Conservation (phyloP, 352 stramenopile genomes). For the Pythium monospermum region DNA sequence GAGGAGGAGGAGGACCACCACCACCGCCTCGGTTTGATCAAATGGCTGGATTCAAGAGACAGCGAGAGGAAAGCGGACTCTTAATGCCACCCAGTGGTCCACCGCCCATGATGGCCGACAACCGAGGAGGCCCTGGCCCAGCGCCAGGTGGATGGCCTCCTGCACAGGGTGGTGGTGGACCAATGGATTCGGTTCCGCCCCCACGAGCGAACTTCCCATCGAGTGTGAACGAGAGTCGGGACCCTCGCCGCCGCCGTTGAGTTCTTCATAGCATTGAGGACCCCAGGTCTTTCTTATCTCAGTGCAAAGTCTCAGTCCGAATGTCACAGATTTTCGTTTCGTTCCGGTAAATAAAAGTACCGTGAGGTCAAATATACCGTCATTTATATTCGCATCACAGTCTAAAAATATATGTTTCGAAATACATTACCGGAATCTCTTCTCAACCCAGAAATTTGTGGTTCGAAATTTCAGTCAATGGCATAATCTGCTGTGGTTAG, state of each 20-base stretch:
- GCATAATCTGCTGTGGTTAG: too few species aligned
- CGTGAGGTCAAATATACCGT: too few species aligned
- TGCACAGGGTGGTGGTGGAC: not conserved
- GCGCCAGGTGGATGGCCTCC: constrained; percentile 13
- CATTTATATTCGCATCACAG: too few species aligned
- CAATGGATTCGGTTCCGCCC: not conserved
- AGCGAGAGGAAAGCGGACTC: constrained; percentile 12
- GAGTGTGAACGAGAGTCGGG: constrained; percentile 25
- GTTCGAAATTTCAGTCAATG: too few species aligned
- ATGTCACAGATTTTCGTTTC: too few species aligned
- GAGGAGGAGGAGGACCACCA: too few species aligned
- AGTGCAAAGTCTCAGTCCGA: too few species aligned
- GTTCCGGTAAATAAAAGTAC: too few species aligned
- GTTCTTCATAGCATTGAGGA: constrained; percentile 1
- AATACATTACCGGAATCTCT: too few species aligned
- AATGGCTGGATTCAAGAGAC: constrained; percentile 20
- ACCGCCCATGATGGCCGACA: not conserved
- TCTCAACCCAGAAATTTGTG: too few species aligned
- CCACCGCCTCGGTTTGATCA: constrained; percentile 19
- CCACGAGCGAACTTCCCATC: constrained; percentile 13
- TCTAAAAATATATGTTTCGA: too few species aligned
- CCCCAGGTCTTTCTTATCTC: not conserved
- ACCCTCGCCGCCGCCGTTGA: constrained; percentile 24
- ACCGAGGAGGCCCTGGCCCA: not conserved
- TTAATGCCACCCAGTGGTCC: not conserved